Evolutionary conservation across 2,329 filamentous ascomycete species (phyloP).

Genomic region (Penicillium paneum): DNA sequence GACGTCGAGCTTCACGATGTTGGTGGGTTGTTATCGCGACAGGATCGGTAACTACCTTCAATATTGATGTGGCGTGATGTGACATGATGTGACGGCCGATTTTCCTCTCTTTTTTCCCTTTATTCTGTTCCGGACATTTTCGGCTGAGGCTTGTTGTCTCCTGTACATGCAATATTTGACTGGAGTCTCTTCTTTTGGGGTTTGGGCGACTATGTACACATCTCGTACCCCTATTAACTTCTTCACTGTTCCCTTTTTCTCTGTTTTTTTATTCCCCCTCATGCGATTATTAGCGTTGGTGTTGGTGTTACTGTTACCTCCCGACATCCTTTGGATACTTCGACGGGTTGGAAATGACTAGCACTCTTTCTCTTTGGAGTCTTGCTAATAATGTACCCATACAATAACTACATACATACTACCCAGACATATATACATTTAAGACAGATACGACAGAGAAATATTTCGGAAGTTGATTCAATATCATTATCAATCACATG

Average conservation of each 20-base stretch:
- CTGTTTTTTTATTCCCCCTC: conserved; percentile 10
- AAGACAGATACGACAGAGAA: background rate
- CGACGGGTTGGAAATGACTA: background rate
- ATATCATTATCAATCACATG: background rate
- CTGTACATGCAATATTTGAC: background rate
- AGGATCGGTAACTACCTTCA: background rate
- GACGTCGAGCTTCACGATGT: conserved; percentile 43
- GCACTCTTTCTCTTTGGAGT: background rate
- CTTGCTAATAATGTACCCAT: conserved; percentile 3
- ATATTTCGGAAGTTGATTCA: background rate
- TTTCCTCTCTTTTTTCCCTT: background rate
- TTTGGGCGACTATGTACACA: background rate
- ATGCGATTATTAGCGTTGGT: conserved; percentile 13
- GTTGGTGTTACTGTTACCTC: conserved; percentile 4
- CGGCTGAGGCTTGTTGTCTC: background rate
- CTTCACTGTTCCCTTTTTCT: background rate
- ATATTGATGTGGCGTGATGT: background rate
- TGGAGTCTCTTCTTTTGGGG: background rate
- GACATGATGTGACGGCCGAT: background rate
- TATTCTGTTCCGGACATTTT: background rate
- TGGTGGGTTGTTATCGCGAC: conserved; percentile 38
- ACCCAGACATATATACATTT: background rate
- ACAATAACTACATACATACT: background rate
- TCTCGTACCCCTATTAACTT: background rate
- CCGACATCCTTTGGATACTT: background rate